Evolutionary conservation across 106 monocot genomes (phyloP).

Genomic region (Allium sativum): DNA sequence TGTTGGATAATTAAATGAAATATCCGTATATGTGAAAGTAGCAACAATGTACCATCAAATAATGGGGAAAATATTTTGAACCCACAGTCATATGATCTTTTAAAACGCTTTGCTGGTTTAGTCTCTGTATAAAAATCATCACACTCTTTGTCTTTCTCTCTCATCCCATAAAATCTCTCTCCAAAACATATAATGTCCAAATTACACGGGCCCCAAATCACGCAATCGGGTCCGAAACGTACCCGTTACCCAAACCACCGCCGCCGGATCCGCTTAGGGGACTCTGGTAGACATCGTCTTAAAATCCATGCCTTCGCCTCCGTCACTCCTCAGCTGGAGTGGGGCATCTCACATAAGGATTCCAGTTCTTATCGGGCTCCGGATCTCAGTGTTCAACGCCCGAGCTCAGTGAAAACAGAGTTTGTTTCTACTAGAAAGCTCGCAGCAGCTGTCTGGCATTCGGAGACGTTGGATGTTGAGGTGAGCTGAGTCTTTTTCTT

Average conservation of each 20-base stretch:
- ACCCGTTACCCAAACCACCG: background rate
- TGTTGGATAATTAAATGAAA: no score
- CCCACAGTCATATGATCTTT: no score
- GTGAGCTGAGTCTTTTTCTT: constrained; percentile 1
- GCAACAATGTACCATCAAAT: no score
- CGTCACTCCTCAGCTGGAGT: constrained; percentile 34
- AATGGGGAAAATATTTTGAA: no score
- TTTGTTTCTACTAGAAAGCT: constrained; percentile 43
- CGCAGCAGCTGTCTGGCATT: constrained; percentile 43
- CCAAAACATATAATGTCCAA: no score
- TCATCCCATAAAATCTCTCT: background rate
- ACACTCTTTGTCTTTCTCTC: background rate
- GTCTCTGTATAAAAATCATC: no score
- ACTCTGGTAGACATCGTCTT: background rate
- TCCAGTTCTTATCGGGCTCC: constrained; percentile 3
- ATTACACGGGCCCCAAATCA: background rate
- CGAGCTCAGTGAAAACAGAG: background rate
- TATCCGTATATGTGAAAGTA: no score
- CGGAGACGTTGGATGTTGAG: constrained; percentile 25
- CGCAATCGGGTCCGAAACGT: background rate
- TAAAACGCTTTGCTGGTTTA: no score
- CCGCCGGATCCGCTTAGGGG: constrained; percentile 3
- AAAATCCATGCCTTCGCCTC: background rate
- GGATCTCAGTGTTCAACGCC: background rate
- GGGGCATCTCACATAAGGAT: constrained; percentile 30